These are phyloP conservation scores for Albizia julibrissin DNA, from an alignment of 306 rosid genomes.

Conservation along the genomic window DNA sequence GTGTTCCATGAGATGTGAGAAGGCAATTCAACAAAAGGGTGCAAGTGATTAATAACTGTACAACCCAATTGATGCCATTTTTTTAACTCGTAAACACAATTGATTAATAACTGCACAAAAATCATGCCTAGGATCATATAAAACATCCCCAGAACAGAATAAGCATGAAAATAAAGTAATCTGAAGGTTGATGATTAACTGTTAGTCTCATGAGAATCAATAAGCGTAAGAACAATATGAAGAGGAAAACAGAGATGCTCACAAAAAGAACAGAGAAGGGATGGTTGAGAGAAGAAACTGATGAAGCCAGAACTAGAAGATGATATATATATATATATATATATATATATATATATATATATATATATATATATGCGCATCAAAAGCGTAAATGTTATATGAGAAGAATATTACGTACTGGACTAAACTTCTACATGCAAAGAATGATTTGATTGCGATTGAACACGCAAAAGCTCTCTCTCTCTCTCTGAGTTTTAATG, in stretches of 20 bases:
- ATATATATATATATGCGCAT: conserved; percentile 11
- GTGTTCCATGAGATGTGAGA: neutral
- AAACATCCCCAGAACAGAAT: conserved; percentile 34
- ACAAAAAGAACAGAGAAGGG: conserved; percentile 37
- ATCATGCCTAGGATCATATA: neutral
- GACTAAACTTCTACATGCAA: conserved; percentile 29
- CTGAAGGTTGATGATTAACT: neutral
- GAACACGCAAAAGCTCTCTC: conserved; percentile 25
- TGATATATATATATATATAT: conserved; percentile 30
- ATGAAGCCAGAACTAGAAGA: conserved; percentile 54
- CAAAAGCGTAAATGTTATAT: neutral
- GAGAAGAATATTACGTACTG: neutral
- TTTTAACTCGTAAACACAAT: no score
- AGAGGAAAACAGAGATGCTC: conserved; percentile 36
- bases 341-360: conserved; percentile 25
- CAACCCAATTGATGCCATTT: neutral
- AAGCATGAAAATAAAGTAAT: conserved; percentile 29
- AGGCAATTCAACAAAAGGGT: neutral
- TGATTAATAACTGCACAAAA: neutral
- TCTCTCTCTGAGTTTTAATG: conserved; percentile 6
- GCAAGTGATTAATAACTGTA: neutral
- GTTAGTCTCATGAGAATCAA: conserved; percentile 44
- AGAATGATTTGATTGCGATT: conserved; percentile 54
- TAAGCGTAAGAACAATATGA: conserved; percentile 36
- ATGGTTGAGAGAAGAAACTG: conserved; percentile 53